phyloP scores from a whole-genome alignment of 805 yeast genomes.

The Geotrichum ghanense region DNA sequence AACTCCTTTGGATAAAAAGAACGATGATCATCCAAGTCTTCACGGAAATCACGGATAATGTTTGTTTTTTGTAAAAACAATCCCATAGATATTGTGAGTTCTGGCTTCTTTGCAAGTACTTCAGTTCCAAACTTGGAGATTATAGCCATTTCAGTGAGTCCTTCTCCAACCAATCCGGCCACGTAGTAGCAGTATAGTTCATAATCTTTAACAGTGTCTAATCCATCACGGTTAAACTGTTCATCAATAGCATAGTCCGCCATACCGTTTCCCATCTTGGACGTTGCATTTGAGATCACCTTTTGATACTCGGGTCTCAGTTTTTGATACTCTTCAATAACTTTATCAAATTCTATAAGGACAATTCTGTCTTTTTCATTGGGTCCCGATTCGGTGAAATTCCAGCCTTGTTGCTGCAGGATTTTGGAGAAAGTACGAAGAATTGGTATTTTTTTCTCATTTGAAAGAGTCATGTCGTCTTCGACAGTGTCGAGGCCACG shows the following conservation, averaged over 20 bases:
- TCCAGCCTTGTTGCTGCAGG: slow-evolving; percentile 61
- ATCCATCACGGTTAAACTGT: slow-evolving; percentile 62
- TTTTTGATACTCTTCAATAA: slow-evolving; percentile 60
- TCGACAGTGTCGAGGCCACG: slow-evolving; percentile 93
- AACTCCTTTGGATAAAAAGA: slow-evolving; percentile 94
- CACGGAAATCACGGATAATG: slow-evolving; percentile 89
- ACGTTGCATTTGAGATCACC: slow-evolving; percentile 64
- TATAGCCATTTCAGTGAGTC: slow-evolving; percentile 72
- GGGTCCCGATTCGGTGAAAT: slow-evolving; percentile 57
- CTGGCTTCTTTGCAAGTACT: slow-evolving; percentile 39
- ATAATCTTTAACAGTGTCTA: slow-evolving; percentile 67
- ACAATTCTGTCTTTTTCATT: slow-evolving; percentile 75
- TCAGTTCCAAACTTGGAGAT: slow-evolving; percentile 59
- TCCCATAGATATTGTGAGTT: slow-evolving; percentile 79
- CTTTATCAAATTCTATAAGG: slow-evolving; percentile 61
- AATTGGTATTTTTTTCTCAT: slow-evolving; percentile 59
- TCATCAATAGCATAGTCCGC: slow-evolving; percentile 80
- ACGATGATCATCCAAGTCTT: slow-evolving; percentile 84
- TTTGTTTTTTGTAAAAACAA: slow-evolving; percentile 90
- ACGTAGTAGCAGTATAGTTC: slow-evolving; percentile 93
- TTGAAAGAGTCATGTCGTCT: slow-evolving; percentile 84
- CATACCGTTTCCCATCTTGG: slow-evolving; percentile 95
- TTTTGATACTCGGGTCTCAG: slow-evolving; percentile 68
- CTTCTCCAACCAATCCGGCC: slow-evolving; percentile 97
- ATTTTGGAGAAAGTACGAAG: slow-evolving; percentile 58